These are phyloP conservation scores for Pachysolen tannophilus DNA, from an alignment of 805 yeast genomes.

Conservation along the genomic window DNA sequence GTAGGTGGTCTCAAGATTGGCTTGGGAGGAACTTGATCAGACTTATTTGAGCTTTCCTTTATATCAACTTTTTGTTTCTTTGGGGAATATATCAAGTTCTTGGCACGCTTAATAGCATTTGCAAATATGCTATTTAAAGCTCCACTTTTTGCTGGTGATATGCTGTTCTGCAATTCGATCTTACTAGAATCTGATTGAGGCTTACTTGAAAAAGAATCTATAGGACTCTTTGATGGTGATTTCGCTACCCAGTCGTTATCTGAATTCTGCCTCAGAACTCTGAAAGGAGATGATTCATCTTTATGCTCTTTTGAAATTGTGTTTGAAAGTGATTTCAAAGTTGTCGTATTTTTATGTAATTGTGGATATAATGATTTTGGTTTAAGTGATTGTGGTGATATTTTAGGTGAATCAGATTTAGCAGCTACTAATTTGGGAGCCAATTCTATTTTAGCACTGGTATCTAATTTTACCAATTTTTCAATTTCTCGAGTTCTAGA, in stretches of 20 bases:
- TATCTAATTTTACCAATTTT: neutral
- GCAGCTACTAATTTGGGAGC: constrained; percentile 11
- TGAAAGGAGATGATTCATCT: constrained; percentile 8
- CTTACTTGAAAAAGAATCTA: neutral
- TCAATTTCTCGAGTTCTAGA: constrained; percentile 12
- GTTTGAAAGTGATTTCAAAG: constrained; percentile 1
- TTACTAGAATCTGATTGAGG: neutral
- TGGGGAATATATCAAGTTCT: constrained; percentile 4
- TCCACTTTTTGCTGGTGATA: neutral
- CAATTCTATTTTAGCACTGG: too few species aligned
- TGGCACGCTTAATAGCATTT: constrained; percentile 6
- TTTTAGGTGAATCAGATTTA: constrained; percentile 16
- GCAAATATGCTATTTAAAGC: constrained; percentile 6
- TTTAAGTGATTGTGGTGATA: constrained; percentile 2
- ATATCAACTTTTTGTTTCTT: neutral
- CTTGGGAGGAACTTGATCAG: neutral
- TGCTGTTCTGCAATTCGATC: neutral
- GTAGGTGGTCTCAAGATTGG: neutral
- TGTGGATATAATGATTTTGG: neutral
- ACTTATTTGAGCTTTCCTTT: neutral
- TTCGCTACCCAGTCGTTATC: constrained; percentile 3
- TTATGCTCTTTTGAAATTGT: constrained; percentile 1
- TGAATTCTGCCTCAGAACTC: neutral
- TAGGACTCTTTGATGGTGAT: neutral
- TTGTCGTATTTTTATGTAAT: too few species aligned